phyloP scores from a whole-genome alignment of 345 rosid genomes.

The Moricandia moricandioides region DNA sequence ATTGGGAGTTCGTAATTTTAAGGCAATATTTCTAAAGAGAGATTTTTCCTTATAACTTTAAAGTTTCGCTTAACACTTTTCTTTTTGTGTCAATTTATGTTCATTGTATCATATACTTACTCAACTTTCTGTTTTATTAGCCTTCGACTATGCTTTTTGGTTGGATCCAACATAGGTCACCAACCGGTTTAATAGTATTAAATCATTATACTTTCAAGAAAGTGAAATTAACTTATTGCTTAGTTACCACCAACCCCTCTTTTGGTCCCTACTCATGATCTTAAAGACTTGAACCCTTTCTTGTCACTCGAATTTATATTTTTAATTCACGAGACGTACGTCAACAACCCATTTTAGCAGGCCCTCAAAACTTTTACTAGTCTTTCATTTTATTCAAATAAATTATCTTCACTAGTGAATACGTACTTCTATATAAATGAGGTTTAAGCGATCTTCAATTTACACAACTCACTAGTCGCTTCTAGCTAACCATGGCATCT shows the following conservation, averaged over 20 bases:
- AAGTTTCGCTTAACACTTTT: not conserved
- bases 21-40: not conserved
- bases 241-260: conserved; percentile 25
- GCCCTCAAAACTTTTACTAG: conserved; percentile 1
- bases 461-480: not conserved
- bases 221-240: not conserved
- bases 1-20: conserved; percentile 7
- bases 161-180: conserved; percentile 10
- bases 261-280: not conserved
- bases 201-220: not conserved
- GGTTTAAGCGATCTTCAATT: not conserved
- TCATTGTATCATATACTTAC: not conserved
- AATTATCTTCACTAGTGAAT: not conserved
- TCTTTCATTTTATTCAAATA: not conserved
- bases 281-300: not conserved
- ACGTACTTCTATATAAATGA: conserved; percentile 20
- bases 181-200: conserved; percentile 9
- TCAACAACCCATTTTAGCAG: conserved; percentile 26
- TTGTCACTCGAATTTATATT: not conserved
- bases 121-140: conserved; percentile 5
- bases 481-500: conserved; percentile 27
- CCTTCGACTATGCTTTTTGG: conserved; percentile 23
- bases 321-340: not conserved
- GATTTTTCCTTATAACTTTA: not conserved
- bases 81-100: not conserved